Evolutionary conservation across 257 asterid genomes (phyloP).

Genomic region (Lycium barbarum): DNA sequence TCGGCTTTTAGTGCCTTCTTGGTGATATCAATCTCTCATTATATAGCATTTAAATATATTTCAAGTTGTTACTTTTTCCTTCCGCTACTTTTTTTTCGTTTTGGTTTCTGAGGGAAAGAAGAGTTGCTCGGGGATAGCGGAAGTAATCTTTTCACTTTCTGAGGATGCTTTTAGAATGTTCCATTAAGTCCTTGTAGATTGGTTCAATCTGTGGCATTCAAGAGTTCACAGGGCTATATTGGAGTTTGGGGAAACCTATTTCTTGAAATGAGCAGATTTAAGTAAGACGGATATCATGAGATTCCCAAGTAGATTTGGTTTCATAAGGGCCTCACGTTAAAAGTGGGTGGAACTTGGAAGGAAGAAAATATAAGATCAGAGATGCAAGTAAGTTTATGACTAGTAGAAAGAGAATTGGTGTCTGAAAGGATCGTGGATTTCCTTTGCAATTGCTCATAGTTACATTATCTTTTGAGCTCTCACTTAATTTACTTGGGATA

Average conservation of each 20-base stretch:
- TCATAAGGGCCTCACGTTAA: background rate
- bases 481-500: too few relatives aligned
- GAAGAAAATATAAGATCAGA: too few relatives aligned
- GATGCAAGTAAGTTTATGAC: too few relatives aligned
- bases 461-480: too few relatives aligned
- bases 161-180: background rate
- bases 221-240: background rate
- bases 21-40: background rate
- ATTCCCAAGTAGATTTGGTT: background rate
- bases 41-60: background rate
- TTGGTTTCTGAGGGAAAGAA: background rate
- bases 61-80: background rate
- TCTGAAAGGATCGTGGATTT: too few relatives aligned
- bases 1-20: background rate
- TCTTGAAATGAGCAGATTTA: background rate
- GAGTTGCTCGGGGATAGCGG: background rate
- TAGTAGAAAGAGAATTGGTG: too few relatives aligned
- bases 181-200: background rate
- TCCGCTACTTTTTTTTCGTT: too few relatives aligned
- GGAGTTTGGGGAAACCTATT: background rate
- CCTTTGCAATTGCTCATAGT: too few relatives aligned
- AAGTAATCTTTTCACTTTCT: background rate
- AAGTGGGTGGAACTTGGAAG: too few relatives aligned
- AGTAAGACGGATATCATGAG: background rate
- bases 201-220: background rate